Conservation (phyloP, 2,329 filamentous ascomycete species). For the Tolypocladium tundrense region DNA sequence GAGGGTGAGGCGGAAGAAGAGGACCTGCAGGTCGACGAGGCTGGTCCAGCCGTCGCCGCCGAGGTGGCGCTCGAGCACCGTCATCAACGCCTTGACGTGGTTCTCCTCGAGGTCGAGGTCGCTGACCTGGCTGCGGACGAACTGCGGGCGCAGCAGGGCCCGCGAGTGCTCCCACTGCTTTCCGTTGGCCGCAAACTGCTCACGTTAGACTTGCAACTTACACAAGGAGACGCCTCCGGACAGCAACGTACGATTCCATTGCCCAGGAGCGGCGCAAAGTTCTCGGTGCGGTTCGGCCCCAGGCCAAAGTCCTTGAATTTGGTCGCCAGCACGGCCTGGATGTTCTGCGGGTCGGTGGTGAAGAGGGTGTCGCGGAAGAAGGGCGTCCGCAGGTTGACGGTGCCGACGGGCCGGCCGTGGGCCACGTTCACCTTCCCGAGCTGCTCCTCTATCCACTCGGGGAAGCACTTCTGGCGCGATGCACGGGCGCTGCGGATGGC, state of each 20-base stretch:
- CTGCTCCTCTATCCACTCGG: constrained; percentile 4
- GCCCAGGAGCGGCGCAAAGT: constrained; percentile 30
- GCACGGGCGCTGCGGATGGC: constrained; percentile 6
- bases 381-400: constrained; percentile 6
- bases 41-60: constrained; percentile 23
- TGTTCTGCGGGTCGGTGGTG: constrained; percentile 15
- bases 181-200: constrained; percentile 22
- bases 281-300: constrained; percentile 12
- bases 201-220: background rate
- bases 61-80: constrained; percentile 9
- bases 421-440: constrained; percentile 1
- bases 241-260: constrained; percentile 19
- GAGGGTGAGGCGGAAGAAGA: constrained; percentile 39
- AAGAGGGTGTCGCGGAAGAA: constrained; percentile 10
- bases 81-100: constrained; percentile 21
- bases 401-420: constrained; percentile 9
- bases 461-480: constrained; percentile 7
- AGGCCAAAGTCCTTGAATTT: constrained; percentile 17
- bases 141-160: constrained; percentile 28
- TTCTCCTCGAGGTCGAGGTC: constrained; percentile 30
- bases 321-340: constrained; percentile 16
- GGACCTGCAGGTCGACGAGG: constrained; percentile 30
- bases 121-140: constrained; percentile 30
- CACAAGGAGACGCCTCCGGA: background rate
- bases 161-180: constrained; percentile 26